Conservation (phyloP, 2,329 filamentous ascomycete species). For the Ophiostoma sp. region DNA sequence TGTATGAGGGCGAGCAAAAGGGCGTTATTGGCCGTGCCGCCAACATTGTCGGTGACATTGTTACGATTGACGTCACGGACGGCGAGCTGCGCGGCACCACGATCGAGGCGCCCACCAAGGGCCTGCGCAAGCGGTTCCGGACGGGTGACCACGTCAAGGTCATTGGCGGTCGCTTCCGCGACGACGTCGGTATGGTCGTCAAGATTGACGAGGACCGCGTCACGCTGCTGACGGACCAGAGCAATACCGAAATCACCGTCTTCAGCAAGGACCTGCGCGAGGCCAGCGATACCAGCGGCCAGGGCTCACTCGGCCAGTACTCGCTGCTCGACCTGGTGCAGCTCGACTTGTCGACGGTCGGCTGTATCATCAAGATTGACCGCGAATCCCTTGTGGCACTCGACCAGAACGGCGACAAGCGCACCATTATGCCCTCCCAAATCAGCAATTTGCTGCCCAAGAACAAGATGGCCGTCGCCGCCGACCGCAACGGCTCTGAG, state of each 20-base stretch:
- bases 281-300: slow-evolving; percentile 86
- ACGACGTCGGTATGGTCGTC: slow-evolving; percentile 96
- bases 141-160: slow-evolving; percentile 98
- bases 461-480: slow-evolving; percentile 82
- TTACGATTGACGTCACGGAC: slow-evolving; percentile 81
- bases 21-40: slow-evolving; percentile 84
- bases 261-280: slow-evolving; percentile 97
- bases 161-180: slow-evolving; percentile 89
- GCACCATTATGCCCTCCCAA: slow-evolving; percentile 84
- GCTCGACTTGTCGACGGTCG: slow-evolving; percentile 88
- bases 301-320: slow-evolving; percentile 82
- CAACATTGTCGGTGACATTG: slow-evolving; percentile 86
- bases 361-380: slow-evolving; percentile 91
- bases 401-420: slow-evolving; percentile 83
- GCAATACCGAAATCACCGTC: slow-evolving; percentile 89
- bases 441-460: slow-evolving; percentile 85
- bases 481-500: slow-evolving; percentile 89
- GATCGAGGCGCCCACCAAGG: slow-evolving; percentile 90
- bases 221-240: slow-evolving; percentile 89
- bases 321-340: slow-evolving; percentile 93
- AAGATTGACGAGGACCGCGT: slow-evolving; percentile 90
- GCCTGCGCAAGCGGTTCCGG: slow-evolving; percentile 87
- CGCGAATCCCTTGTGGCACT: slow-evolving; percentile 86
- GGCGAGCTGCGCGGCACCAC: slow-evolving; percentile 78
- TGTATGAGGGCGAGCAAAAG: slow-evolving; percentile 92